Evolutionary conservation across 1,284 basidiomycete genomes (phyloP).

Genomic region (Ceratobasidium sp.): DNA sequence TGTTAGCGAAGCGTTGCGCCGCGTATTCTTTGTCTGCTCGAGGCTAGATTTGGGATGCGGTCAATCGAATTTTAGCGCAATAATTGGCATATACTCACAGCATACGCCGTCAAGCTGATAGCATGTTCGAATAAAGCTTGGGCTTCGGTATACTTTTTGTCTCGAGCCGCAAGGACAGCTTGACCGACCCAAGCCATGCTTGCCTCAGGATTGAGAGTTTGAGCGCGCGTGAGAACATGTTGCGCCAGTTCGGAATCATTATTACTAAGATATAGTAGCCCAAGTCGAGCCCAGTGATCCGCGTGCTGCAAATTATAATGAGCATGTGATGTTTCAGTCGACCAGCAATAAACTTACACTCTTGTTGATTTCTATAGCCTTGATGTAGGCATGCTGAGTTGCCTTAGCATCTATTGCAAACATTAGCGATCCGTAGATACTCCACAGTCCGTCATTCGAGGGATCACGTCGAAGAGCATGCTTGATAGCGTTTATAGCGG

Average conservation of each 20-base stretch:
- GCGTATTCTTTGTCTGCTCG: conserved; percentile 87
- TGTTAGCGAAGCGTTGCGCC: conserved; percentile 63
- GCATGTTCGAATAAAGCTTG: conserved; percentile 84
- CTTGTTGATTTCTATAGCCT: conserved; percentile 77
- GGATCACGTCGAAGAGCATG: conserved; percentile 81
- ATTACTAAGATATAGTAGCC: conserved; percentile 87
- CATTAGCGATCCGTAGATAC: conserved; percentile 75
- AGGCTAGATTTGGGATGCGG: conserved; percentile 58
- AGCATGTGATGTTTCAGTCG: conserved; percentile 1
- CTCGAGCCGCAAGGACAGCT: conserved; percentile 76
- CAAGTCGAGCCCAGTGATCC: conserved; percentile 86
- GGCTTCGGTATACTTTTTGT: conserved; percentile 70
- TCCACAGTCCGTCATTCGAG: conserved; percentile 81
- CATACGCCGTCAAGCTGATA: conserved; percentile 69
- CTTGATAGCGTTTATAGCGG: conserved; percentile 68
- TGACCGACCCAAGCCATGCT: conserved; percentile 94
- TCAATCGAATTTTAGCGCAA: conserved; percentile 5
- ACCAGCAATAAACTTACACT: conserved; percentile 61
- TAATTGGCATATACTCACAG: conserved; percentile 59
- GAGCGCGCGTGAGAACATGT: conserved; percentile 86
- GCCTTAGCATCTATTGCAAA: conserved; percentile 72
- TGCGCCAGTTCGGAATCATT: conserved; percentile 85
- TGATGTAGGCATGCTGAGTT: conserved; percentile 93
- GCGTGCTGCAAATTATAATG: conserved; percentile 63
- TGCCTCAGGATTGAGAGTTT: conserved; percentile 91